Base-by-base conservation (phyloP, 2,329 filamentous ascomycete species). In the Claviceps citrina region DNA sequence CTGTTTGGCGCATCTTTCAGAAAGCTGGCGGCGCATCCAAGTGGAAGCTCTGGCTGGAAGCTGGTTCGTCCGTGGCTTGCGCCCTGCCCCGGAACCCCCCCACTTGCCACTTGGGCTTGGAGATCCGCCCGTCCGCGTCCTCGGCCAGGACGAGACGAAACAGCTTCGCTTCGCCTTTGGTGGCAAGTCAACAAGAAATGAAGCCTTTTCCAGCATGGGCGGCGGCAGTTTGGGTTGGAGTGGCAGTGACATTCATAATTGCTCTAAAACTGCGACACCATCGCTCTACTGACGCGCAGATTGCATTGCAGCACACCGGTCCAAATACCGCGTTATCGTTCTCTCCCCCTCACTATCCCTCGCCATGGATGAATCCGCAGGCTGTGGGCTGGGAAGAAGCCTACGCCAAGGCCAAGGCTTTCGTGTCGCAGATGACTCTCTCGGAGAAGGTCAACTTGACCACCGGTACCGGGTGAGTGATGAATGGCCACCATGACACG, bases 401-500 rank as follows among this genome's bases (percentile, higher is more conserved):
- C 30, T 87, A 93, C 50, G 64, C 62, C 16, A 78, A 81, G 58
- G 87, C 87, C 1, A 76, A 73, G 49, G 73, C 69, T 3, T 89
- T 94, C 52, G 85, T 95, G 34, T 81, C 80, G 8, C 77, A 86
- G 55, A 63, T 94, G 61, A 93, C 85, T 1, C 68, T 94, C 27
- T 55, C 77, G 9, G 87, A 95, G 59, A 95, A 94, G 65, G 85
- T 96, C 60, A 96, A 96, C 59, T 59, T 98, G 47, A 96, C 89
- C 3, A 95, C 87, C 1, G 89, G 89, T 58, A 74, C 81, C 47
- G 86, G 86, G 73, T 89, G 63, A 58, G 76, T 2, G 9, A 18
- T 7, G 22, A 24, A 24, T 24, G n/a, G n/a, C n/a, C n/a, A n/a
- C n/a, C n/a, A n/a, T n/a, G n/a, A n/a, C n/a, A n/a, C n/a, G n/a